Percentiles rank a stretch among this genome's conserved stretches.
These are phyloP conservation scores for Claviceps paspali DNA, from an alignment of 2,329 filamentous ascomycete species.

Conservation along the genomic window DNA sequence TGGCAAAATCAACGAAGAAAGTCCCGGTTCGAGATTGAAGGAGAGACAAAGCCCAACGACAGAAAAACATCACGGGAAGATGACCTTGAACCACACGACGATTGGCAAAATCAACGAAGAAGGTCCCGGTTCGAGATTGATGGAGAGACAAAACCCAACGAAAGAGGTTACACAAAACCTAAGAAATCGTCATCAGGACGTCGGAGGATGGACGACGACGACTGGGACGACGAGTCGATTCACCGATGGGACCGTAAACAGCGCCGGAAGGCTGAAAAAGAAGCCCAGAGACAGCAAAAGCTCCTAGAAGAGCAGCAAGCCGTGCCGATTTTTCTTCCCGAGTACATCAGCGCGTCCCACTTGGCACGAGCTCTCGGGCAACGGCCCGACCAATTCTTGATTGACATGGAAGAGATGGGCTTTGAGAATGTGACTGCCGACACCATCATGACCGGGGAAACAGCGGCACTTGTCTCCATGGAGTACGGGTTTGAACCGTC, in stretches of 20 bases:
- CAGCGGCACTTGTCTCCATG: conserved; percentile 74
- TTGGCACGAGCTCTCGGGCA: conserved; percentile 63
- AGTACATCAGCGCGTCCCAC: conserved; percentile 81
- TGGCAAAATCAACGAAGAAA: conserved; percentile 12
- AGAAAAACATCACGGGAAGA: not conserved
- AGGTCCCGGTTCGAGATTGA: conserved; percentile 18
- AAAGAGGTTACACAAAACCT: conserved; percentile 12
- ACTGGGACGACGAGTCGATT: conserved; percentile 24
- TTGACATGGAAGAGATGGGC: conserved; percentile 67
- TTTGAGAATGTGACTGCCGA: conserved; percentile 75
- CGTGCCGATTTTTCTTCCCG: conserved; percentile 59
- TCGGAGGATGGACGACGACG: conserved; percentile 14
- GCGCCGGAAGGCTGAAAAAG: conserved; percentile 27
- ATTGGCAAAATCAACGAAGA: conserved; percentile 9
- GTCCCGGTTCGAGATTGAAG: conserved; percentile 17
- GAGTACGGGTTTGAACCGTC: conserved; percentile 88
- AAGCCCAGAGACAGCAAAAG: conserved; percentile 23
- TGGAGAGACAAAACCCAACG: conserved; percentile 8
- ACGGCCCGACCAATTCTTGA: conserved; percentile 53
- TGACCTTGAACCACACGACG: no score
- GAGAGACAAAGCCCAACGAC: conserved; percentile 8
- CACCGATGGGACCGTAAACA: conserved; percentile 23
- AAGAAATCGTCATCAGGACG: conserved; percentile 10
- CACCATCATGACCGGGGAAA: conserved; percentile 80
- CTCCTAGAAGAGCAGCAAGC: conserved; percentile 29